Evolutionary conservation across 2,329 filamentous ascomycete genomes (phyloP), one percentile per base, ranked within the genome.

Genomic region (Aspergillus fischeri): DNA sequence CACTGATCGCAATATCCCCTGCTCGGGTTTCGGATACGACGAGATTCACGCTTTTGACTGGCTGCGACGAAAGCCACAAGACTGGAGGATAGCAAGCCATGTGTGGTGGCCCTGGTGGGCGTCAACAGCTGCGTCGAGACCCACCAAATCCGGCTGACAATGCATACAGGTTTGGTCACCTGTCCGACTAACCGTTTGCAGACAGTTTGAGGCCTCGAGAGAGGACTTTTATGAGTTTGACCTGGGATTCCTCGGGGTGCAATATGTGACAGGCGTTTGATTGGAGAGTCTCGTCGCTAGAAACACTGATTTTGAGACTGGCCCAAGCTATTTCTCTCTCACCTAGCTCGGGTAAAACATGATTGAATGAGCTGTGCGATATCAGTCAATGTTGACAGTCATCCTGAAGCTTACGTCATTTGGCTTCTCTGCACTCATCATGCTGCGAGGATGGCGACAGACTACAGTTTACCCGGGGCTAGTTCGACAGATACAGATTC

Each of bases 81-180:
- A 27, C 44, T 47, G 11, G n/a, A 24, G 21, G 8, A 27, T 17
- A 47, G 10, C 21, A 3, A 45, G 11, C 10, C 42, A 24, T 52
- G 49, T 51, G 42, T 17, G 25, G 21, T n/a, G n/a, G n/a, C n/a
- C n/a, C n/a, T n/a, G n/a, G n/a, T 50, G n/a, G 32, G 41, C 32
- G 24, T 50, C 35, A 38, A 32, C 49, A 35, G 41, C n/a, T 44
- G 51, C 35, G 53, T 57, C 49, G 20, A 50, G 49, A 57, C 57
- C 60, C 62, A 62, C 62, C 59, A 56, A 38, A 56, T 41, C 44
- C 38, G 55, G 62, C 61, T 64, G 62, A 64, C 62, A 61, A n/a
- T 63, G 62, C 62, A 64, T 63, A 55, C 27, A 41, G 50, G 11
- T 60, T 62, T 56, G 57, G 62, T 64, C 62, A 64, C 59, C 61